Evolutionary conservation across 257 asterid species (phyloP), one percentile per base, ranked within the genome.

Genomic region (Gardenia jasminoides): DNA sequence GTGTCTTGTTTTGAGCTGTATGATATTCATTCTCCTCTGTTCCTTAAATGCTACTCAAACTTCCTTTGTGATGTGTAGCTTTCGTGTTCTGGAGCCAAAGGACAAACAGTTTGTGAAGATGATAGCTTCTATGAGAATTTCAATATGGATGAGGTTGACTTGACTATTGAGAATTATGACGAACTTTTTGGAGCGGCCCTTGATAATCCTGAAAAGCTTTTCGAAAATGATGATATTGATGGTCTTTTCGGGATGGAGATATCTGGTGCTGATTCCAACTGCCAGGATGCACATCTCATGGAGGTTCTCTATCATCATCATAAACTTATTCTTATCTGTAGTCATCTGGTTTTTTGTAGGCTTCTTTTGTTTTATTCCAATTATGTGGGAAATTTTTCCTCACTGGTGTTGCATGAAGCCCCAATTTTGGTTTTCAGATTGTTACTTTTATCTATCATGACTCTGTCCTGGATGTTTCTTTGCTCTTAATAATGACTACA

Each of bases 71-170:
- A n/a, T 24, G 48, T 86, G 83, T 89, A 95, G 98, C 89, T 82
- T 58, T 75, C 74, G 75, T 75, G 81, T 85, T 75, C 92, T 69
- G 92, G 79, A 80, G 85, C 73, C 65, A 87, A 84, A 84, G 93
- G 85, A 47, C 78, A 87, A 44, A 71, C 80, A 20, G 81, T 77
- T 80, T 80, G 64, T 68, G 89, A 86, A 43, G 87, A 87, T 74
- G 84, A 83, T 76, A 72, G 76, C 74, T 86, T 92, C 80, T 87
- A 79, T 78, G 94, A 86, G 69, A 88, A 86, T 82, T 87, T 87
- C 75, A 85, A 79, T 78, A 81, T 92, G 88, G 97, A 92, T 78
- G 98, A 92, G 80, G 88, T 87, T 78, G 97, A 90, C 83, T 72
- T 90, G 20, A 87, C 85, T 61, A 83, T 89, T 79, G 94, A 87